These are phyloP conservation scores for Phytophthora litchii DNA, from an alignment of 352 stramenopile species.

Conservation along the genomic window DNA sequence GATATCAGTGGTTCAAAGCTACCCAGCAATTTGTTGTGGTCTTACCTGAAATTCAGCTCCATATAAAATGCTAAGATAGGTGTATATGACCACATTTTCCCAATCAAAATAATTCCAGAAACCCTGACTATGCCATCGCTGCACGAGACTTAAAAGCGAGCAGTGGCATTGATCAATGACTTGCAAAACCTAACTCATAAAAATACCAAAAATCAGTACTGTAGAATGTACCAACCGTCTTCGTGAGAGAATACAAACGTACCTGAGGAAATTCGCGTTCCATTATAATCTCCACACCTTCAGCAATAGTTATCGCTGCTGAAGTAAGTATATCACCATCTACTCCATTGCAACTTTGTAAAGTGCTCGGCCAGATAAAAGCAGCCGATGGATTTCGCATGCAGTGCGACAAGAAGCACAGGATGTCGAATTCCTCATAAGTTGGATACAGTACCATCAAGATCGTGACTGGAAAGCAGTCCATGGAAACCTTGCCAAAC, in stretches of 20 bases:
- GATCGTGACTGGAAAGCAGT: slow-evolving; percentile 55
- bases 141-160: slow-evolving; percentile 48
- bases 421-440: slow-evolving; percentile 40
- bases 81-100: slow-evolving; percentile 57
- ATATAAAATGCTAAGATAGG: slow-evolving; percentile 63
- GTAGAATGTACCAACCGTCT: not conserved
- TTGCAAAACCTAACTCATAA: slow-evolving; percentile 41
- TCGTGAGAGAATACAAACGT: not conserved
- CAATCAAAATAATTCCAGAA: slow-evolving; percentile 82
- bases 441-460: slow-evolving; percentile 64
- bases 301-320: slow-evolving; percentile 27
- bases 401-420: slow-evolving; percentile 42
- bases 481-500: slow-evolving; percentile 51
- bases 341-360: not conserved
- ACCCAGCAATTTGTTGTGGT: not conserved
- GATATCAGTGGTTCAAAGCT: not conserved
- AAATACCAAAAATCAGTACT: not conserved
- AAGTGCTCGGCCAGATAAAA: slow-evolving; percentile 48
- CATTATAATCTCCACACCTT: slow-evolving; percentile 56
- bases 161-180: slow-evolving; percentile 52
- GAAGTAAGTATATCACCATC: not conserved
- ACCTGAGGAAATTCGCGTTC: slow-evolving; percentile 61
- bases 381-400: slow-evolving; percentile 23
- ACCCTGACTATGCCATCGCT: slow-evolving; percentile 58
- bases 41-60: slow-evolving; percentile 65